These are phyloP conservation scores for Mikania micrantha DNA, from an alignment of 129 eudicot genomes.

Conservation along the genomic window DNA sequence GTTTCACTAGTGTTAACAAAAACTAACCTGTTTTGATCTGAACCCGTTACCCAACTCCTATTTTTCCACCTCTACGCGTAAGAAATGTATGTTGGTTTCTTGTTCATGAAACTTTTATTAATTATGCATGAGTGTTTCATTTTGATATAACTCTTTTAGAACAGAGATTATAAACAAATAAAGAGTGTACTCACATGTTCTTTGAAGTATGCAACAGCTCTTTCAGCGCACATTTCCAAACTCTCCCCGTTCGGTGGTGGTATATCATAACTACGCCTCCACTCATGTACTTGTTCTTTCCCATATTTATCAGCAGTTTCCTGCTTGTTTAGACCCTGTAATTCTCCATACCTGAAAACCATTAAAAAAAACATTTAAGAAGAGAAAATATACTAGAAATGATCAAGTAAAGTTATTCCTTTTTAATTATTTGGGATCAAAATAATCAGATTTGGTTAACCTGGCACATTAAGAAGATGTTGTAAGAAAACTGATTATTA, in stretches of 20 bases:
- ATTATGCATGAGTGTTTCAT: too few relatives aligned
- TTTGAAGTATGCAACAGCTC: conserved; percentile 93
- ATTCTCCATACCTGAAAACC: conserved; percentile 73
- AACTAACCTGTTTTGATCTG: background rate
- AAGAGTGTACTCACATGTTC: conserved; percentile 43
- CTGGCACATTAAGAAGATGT: background rate
- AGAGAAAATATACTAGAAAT: background rate
- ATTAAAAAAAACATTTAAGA: background rate
- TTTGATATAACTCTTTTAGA: background rate
- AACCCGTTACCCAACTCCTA: background rate
- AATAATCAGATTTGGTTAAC: background rate
- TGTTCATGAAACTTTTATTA: background rate
- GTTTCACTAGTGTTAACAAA: too few relatives aligned
- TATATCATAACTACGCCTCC: conserved; percentile 95
- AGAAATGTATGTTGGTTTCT: background rate
- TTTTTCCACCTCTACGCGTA: background rate
- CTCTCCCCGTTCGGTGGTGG: conserved; percentile 99
- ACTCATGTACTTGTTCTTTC: conserved; percentile 84
- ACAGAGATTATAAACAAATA: background rate
- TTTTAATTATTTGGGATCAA: background rate
- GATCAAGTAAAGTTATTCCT: background rate
- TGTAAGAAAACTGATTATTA: background rate
- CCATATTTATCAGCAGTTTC: conserved; percentile 95
- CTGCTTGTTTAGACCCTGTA: conserved; percentile 92
- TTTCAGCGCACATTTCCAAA: conserved; percentile 96